These are phyloP conservation scores for Claviceps cyperi DNA, from an alignment of 2,329 filamentous ascomycete genomes.

Conservation along the genomic window DNA sequence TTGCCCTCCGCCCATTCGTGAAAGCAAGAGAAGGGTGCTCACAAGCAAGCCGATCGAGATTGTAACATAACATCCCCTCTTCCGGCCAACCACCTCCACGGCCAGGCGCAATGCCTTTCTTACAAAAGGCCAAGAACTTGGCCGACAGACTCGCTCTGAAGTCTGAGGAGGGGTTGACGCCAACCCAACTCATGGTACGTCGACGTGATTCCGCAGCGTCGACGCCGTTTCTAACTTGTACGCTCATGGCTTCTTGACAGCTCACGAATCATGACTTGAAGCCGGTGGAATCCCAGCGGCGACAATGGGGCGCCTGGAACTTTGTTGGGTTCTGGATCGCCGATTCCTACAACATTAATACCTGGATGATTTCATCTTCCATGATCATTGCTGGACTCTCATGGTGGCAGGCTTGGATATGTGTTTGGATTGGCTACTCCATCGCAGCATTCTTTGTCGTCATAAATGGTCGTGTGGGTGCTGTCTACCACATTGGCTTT, in stretches of 20 bases:
- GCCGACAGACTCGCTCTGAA: constrained; percentile 54
- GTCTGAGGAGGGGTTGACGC: constrained; percentile 61
- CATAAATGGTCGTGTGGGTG: constrained; percentile 68
- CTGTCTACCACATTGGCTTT: constrained; percentile 79
- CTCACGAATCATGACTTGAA: constrained; percentile 75
- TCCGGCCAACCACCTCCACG: neutral
- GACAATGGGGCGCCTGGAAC: constrained; percentile 78
- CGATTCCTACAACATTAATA: constrained; percentile 79
- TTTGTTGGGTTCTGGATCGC: constrained; percentile 82
- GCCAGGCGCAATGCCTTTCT: constrained; percentile 1
- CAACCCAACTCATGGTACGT: constrained; percentile 61
- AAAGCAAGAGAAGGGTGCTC: no score
- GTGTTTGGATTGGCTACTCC: constrained; percentile 74
- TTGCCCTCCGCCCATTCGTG: no score
- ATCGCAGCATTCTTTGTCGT: constrained; percentile 65
- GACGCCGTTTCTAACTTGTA: neutral
- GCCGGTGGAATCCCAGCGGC: constrained; percentile 61
- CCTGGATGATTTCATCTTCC: constrained; percentile 83
- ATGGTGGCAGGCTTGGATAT: constrained; percentile 89
- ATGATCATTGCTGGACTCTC: constrained; percentile 67
- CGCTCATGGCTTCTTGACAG: constrained; percentile 19
- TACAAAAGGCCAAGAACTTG: constrained; percentile 21
- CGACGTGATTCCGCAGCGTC: neutral
- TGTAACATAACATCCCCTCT: neutral
- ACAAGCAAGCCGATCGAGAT: neutral